Conservation (phyloP, 2,329 filamentous ascomycete species). For the Ophiostoma perfectum region DNA sequence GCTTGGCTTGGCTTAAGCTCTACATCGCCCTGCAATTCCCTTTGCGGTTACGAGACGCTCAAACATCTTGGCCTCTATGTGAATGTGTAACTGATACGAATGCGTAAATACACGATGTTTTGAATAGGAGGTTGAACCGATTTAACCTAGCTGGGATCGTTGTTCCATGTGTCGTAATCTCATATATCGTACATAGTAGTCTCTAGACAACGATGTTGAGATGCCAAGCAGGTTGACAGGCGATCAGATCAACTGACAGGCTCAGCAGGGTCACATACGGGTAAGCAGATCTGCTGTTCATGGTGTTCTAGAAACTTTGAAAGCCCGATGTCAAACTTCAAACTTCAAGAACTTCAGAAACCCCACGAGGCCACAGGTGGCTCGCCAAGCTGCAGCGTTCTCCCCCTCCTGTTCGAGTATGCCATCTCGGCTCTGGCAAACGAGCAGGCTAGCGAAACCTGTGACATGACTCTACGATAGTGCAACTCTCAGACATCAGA, state of each 20-base stretch:
- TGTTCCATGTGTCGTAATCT: too few relatives aligned
- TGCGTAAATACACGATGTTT: not conserved
- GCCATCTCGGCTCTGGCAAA: not conserved
- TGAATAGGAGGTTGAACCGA: too few relatives aligned
- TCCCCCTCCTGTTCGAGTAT: not conserved
- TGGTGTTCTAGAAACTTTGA: too few relatives aligned
- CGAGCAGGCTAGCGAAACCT: not conserved
- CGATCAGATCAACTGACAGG: not conserved
- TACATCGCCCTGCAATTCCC: not conserved
- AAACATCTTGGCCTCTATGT: too few relatives aligned
- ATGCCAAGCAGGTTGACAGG: not conserved
- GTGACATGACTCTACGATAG: not conserved
- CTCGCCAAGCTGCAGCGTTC: too few relatives aligned
- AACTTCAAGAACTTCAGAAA: not conserved
- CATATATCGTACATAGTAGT: too few relatives aligned
- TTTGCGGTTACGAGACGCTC: not conserved
- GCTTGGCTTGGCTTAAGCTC: not conserved
- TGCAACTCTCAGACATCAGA: not conserved
- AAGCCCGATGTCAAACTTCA: not conserved
- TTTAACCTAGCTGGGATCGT: too few relatives aligned
- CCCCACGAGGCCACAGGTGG: not conserved
- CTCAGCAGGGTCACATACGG: not conserved
- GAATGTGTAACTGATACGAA: not conserved
- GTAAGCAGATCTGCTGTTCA: not conserved
- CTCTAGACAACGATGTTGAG: too few relatives aligned